Percentiles rank a stretch among this genome's conserved stretches.
Evolutionary conservation across 1,139 yeast species (phyloP).

Genomic region (Nadsonia commutata): DNA sequence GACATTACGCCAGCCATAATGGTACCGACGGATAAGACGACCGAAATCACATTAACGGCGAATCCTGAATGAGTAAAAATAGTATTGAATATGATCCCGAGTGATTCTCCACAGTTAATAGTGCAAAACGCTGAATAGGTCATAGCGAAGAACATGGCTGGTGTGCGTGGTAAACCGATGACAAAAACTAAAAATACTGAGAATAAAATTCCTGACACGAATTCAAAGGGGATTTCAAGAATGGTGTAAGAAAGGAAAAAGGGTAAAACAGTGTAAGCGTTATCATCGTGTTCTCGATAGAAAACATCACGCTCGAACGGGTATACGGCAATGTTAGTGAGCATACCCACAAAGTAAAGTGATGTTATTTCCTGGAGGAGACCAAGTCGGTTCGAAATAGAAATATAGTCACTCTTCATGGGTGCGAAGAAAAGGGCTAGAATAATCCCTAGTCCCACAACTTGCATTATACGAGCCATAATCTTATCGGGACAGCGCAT

Average conservation of each 20-base stretch:
- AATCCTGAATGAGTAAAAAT: constrained; percentile 62
- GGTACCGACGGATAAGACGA: constrained; percentile 50
- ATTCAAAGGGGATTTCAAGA: constrained; percentile 63
- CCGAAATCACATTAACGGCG: constrained; percentile 58
- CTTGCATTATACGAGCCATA: constrained; percentile 53
- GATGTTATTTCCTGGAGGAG: constrained; percentile 61
- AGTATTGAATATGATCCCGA: constrained; percentile 70
- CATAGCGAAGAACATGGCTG: constrained; percentile 52
- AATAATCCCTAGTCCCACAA: constrained; percentile 47
- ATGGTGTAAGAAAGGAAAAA: constrained; percentile 52
- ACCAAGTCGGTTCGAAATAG: constrained; percentile 57
- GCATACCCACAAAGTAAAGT: constrained; percentile 64
- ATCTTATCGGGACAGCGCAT: constrained; percentile 47
- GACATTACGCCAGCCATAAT: constrained; percentile 87
- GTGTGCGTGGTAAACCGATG: constrained; percentile 59
- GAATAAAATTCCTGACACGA: constrained; percentile 43
- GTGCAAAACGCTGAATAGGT: constrained; percentile 40
- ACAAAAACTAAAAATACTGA: constrained; percentile 51
- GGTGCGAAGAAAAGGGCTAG: constrained; percentile 64
- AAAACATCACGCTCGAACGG: constrained; percentile 63
- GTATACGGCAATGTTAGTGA: constrained; percentile 60
- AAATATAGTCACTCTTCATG: constrained; percentile 39
- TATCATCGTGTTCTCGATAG: constrained; percentile 66
- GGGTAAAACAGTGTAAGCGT: constrained; percentile 51
- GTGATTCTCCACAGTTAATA: constrained; percentile 66